Evolutionary conservation across 2,329 filamentous ascomycete genomes (phyloP).

Genomic region (Xylariaceae sp.): DNA sequence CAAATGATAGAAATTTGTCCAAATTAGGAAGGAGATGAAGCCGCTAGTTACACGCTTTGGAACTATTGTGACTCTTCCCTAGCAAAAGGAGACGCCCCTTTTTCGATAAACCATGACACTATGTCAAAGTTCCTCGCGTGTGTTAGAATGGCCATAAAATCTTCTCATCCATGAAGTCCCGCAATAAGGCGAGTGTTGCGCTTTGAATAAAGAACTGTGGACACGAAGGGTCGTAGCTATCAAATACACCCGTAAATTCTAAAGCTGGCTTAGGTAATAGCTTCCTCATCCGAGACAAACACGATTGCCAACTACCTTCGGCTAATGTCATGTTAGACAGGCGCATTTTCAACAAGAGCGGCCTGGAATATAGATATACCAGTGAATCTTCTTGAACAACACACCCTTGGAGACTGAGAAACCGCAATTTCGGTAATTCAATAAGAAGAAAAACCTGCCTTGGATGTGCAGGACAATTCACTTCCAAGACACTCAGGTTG

Average conservation of each 20-base stretch:
- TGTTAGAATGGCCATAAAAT: background rate
- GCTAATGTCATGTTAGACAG: background rate
- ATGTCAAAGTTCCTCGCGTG: too few species aligned
- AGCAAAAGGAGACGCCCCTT: too few species aligned
- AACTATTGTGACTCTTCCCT: background rate
- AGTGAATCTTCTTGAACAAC: background rate
- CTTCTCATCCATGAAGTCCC: background rate
- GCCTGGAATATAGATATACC: background rate
- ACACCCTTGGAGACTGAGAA: background rate
- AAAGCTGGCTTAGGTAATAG: background rate
- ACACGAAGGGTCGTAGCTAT: background rate
- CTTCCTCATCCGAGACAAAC: background rate
- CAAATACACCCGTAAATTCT: background rate
- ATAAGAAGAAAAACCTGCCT: background rate
- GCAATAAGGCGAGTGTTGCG: background rate
- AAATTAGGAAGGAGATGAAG: background rate
- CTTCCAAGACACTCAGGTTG: background rate
- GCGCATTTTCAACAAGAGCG: background rate
- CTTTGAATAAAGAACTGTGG: background rate
- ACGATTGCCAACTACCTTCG: background rate
- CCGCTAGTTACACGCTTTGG: background rate
- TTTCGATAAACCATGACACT: too few species aligned
- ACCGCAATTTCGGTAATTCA: background rate
- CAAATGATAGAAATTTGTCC: background rate
- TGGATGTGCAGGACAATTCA: background rate